These are phyloP conservation scores for Fusarium chaquense DNA, from an alignment of 2,329 filamentous ascomycete genomes.

Conservation along the genomic window DNA sequence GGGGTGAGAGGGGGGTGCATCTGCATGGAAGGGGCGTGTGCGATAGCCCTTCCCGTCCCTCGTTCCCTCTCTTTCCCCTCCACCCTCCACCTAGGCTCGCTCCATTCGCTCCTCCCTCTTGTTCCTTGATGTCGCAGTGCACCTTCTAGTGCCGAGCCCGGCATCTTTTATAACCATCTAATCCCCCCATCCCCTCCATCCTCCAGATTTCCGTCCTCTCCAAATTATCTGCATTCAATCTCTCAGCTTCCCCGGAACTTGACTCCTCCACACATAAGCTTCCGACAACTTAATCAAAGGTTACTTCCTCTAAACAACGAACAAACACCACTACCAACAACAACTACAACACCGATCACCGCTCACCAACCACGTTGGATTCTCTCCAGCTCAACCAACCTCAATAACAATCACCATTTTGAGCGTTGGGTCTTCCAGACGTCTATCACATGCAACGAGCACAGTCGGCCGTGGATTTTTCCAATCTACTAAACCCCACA, in stretches of 20 bases:
- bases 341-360: conserved; percentile 12
- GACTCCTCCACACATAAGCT: conserved; percentile 38
- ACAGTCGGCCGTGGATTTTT: conserved; percentile 79
- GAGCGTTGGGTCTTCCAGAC: conserved; percentile 40
- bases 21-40: conserved; percentile 7
- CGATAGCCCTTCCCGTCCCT: conserved; percentile 37
- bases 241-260: conserved; percentile 45
- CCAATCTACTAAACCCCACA: conserved; percentile 77
- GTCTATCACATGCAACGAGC: conserved; percentile 79
- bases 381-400: conserved; percentile 8
- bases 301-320: conserved; percentile 15
- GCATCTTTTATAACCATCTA: conserved; percentile 50
- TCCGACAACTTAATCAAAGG: conserved; percentile 16
- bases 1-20: conserved; percentile 30
- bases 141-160: conserved; percentile 50
- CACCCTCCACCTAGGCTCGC: conserved; percentile 24
- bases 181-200: conserved; percentile 49
- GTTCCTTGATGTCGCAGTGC: conserved; percentile 38
- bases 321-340: not conserved
- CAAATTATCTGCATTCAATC: conserved; percentile 44
- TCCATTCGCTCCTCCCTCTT: conserved; percentile 40
- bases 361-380: conserved; percentile 25
- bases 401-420: conserved; percentile 26
- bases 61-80: conserved; percentile 40
- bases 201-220: conserved; percentile 43